These are phyloP conservation scores for Sphaerosporella brunnea DNA, from an alignment of 495 filamentous ascomycete genomes.

Conservation along the genomic window DNA sequence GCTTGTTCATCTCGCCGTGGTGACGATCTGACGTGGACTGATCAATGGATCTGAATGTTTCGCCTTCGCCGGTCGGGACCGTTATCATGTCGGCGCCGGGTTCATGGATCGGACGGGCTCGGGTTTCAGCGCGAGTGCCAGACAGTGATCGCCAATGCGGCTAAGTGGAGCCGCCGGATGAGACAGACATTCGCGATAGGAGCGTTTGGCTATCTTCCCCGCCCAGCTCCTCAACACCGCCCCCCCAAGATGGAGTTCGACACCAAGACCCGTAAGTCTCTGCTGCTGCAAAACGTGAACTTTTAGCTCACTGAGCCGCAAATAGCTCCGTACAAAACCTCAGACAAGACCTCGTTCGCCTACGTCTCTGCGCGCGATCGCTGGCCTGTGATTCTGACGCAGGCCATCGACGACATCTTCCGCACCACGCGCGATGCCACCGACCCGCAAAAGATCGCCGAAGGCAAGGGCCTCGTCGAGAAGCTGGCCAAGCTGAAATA, in stretches of 20 bases:
- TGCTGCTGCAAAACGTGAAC: constrained; percentile 4
- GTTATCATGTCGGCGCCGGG: too few species aligned
- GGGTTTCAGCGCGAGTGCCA: too few species aligned
- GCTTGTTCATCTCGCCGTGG: too few species aligned
- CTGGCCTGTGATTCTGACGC: constrained; percentile 88
- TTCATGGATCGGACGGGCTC: too few species aligned
- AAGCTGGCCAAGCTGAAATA: constrained; percentile 76
- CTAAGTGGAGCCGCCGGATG: too few species aligned
- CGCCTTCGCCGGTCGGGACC: too few species aligned
- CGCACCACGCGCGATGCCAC: constrained; percentile 45
- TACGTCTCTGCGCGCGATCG: constrained; percentile 62
- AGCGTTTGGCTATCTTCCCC: too few species aligned
- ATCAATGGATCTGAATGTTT: too few species aligned
- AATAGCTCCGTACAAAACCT: constrained; percentile 60
- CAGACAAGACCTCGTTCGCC: constrained; percentile 73
- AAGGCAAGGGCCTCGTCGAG: constrained; percentile 74
- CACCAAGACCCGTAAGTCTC: constrained; percentile 29
- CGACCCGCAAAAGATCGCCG: constrained; percentile 45
- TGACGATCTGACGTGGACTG: too few species aligned
- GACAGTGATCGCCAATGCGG: too few species aligned
- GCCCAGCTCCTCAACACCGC: too few species aligned
- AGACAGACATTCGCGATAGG: too few species aligned
- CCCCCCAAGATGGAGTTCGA: constrained; percentile 31
- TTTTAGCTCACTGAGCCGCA: background rate
- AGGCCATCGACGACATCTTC: constrained; percentile 87